Conservation (phyloP, 306 rosid species). For the Medicago ruthenica region DNA sequence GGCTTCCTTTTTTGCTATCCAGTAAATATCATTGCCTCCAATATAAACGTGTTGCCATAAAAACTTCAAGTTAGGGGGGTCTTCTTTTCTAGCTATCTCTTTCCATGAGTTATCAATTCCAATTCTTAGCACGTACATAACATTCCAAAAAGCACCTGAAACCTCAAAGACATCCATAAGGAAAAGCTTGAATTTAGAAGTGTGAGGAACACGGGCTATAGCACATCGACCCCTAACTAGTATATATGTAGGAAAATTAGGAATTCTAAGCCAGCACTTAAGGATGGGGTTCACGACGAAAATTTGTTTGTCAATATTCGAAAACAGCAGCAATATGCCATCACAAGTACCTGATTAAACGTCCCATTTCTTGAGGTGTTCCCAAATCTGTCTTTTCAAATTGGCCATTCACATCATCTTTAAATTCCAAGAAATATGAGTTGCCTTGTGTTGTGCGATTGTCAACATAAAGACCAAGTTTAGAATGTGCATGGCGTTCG, state of each 20-base stretch:
- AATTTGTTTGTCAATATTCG: not conserved
- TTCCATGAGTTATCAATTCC: too few relatives aligned
- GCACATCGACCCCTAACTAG: too few relatives aligned
- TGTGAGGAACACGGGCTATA: too few relatives aligned
- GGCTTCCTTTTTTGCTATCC: too few relatives aligned
- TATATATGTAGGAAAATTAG: not conserved
- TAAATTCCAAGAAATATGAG: not conserved
- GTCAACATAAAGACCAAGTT: not conserved
- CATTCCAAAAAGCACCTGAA: too few relatives aligned
- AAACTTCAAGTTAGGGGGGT: too few relatives aligned
- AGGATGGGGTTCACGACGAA: not conserved
- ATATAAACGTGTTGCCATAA: too few relatives aligned
- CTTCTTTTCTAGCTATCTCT: too few relatives aligned
- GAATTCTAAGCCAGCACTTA: not conserved
- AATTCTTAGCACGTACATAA: too few relatives aligned
- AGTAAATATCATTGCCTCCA: too few relatives aligned
- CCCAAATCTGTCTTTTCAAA: not conserved
- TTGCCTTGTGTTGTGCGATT: not conserved
- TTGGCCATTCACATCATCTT: not conserved
- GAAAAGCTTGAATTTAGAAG: too few relatives aligned
- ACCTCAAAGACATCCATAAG: too few relatives aligned
- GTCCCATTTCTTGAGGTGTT: not conserved
- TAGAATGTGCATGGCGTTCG: not conserved
- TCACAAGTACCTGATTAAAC: not conserved
- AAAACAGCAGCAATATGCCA: not conserved